Evolutionary conservation across 2,329 filamentous ascomycete genomes (phyloP).

Genomic region (Microsporum ferrugineum): DNA sequence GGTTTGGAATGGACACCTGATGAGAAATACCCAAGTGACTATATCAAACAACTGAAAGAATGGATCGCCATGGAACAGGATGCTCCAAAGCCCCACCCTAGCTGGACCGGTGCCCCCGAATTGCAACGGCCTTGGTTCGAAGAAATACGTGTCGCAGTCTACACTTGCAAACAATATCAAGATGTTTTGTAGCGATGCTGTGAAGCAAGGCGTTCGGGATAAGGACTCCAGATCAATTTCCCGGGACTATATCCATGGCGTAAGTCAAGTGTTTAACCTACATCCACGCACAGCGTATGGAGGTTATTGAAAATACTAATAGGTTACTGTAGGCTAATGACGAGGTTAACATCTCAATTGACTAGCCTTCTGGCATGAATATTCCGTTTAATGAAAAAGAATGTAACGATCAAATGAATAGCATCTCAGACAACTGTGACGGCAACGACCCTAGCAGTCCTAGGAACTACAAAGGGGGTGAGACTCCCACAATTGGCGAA

Average conservation of each 20-base stretch:
- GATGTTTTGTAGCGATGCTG: constrained; percentile 5
- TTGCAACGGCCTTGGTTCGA: constrained; percentile 3
- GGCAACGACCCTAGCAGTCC: constrained; percentile 14
- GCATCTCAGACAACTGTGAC: constrained; percentile 13
- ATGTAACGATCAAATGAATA: not conserved
- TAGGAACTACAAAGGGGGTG: constrained; percentile 17
- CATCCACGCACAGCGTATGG: not conserved
- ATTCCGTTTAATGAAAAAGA: constrained; percentile 1
- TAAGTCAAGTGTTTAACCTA: not conserved
- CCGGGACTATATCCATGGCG: constrained; percentile 2
- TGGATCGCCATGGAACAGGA: not conserved
- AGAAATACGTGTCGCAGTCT: constrained; percentile 4
- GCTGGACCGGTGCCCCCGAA: not conserved
- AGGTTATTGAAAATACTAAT: not conserved
- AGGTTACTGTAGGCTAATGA: not conserved
- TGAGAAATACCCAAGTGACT: not conserved
- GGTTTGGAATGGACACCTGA: not conserved
- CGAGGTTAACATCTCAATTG: constrained; percentile 6
- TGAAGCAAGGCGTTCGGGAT: constrained; percentile 4
- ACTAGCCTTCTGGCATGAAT: constrained; percentile 4
- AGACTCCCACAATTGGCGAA: constrained; percentile 8
- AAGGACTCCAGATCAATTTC: not conserved
- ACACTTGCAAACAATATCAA: constrained; percentile 4
- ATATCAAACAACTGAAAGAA: not conserved
- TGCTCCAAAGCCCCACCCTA: not conserved